These are phyloP conservation scores for Tanacetum coccineum DNA, from an alignment of 129 eudicot genomes.

Conservation along the genomic window DNA sequence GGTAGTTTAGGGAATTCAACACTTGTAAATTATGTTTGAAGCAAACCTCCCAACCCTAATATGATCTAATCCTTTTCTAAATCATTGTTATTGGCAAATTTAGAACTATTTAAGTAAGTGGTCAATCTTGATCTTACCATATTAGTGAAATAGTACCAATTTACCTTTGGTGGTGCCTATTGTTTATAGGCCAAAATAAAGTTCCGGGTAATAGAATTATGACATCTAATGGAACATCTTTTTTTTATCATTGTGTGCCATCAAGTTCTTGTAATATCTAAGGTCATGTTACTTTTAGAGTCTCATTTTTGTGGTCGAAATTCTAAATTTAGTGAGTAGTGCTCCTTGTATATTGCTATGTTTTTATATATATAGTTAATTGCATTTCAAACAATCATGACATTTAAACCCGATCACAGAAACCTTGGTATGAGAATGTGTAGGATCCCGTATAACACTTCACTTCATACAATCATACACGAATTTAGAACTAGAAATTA, in stretches of 20 bases:
- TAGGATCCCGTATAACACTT: no score
- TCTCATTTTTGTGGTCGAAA: no score
- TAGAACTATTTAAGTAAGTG: background rate
- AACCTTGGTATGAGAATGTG: no score
- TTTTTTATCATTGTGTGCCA: background rate
- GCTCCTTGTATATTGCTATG: no score
- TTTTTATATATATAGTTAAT: no score
- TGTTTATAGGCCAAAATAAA: background rate
- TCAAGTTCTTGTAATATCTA: no score
- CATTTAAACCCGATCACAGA: no score
- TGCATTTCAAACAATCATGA: no score
- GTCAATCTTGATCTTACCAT: background rate
- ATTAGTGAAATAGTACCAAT: background rate
- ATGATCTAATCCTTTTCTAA: background rate
- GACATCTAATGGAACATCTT: background rate
- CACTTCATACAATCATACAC: no score
- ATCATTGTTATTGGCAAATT: slow-evolving; percentile 12
- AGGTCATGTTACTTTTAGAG: no score
- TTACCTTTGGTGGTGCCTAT: background rate
- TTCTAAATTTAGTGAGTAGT: no score
- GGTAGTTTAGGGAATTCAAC: slow-evolving; percentile 5
- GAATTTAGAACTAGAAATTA: no score
- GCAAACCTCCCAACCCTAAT: slow-evolving; percentile 13
- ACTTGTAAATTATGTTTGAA: background rate
- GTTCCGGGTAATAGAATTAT: background rate